Evolutionary conservation across 352 stramenopile species (phyloP).

Genomic region (Phytophthora sansomeana): DNA sequence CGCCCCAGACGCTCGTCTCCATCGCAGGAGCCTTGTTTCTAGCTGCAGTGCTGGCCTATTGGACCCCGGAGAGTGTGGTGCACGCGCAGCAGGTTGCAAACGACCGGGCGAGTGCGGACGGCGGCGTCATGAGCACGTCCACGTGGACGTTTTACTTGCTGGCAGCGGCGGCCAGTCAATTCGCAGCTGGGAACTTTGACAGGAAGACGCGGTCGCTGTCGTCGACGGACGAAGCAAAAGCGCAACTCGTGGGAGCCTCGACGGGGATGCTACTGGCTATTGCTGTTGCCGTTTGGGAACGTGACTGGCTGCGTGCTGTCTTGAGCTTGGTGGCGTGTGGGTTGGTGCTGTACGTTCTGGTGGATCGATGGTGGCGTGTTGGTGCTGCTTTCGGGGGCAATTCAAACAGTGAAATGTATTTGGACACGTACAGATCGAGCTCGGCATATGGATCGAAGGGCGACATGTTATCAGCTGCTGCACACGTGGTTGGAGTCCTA

Average conservation of each 20-base stretch:
- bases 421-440: constrained; percentile 56
- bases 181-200: constrained; percentile 23
- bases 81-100: constrained; percentile 45
- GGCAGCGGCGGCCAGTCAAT: constrained; percentile 22
- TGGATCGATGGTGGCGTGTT: constrained; percentile 37
- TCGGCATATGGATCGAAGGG: neutral
- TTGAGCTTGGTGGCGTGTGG: constrained; percentile 47
- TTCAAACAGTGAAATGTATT: constrained; percentile 28
- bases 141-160: constrained; percentile 36
- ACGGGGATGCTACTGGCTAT: constrained; percentile 55
- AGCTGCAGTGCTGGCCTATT: constrained; percentile 40
- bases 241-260: constrained; percentile 48
- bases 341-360: constrained; percentile 62
- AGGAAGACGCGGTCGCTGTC: constrained; percentile 25
- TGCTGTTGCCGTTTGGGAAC: constrained; percentile 46
- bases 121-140: constrained; percentile 26
- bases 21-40: constrained; percentile 41
- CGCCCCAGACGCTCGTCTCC: constrained; percentile 44
- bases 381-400: neutral
- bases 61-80: constrained; percentile 35
- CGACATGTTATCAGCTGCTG: neutral
- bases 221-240: constrained; percentile 32
- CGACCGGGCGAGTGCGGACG: constrained; percentile 29
- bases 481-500: constrained; percentile 50
- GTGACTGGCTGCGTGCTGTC: constrained; percentile 59